These are phyloP conservation scores for Carnegiea gigantea DNA, from an alignment of 179 eudicot species.

Conservation along the genomic window DNA sequence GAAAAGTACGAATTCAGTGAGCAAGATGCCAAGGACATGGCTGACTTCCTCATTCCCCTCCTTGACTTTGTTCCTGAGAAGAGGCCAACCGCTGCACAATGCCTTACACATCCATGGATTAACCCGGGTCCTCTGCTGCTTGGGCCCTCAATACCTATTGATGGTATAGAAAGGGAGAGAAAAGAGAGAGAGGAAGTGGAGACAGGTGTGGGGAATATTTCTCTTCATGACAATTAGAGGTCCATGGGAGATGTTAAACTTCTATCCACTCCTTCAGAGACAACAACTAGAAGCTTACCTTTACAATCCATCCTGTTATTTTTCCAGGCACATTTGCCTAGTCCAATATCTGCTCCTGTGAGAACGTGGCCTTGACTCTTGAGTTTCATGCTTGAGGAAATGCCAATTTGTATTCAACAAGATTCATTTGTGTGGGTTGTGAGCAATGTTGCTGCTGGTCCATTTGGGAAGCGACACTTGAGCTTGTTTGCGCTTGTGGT, in stretches of 20 bases:
- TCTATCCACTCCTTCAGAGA: constrained; percentile 20
- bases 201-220: constrained; percentile 59
- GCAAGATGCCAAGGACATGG: constrained; percentile 66
- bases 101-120: constrained; percentile 81
- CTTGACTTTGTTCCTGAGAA: constrained; percentile 85
- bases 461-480: neutral
- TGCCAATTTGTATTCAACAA: neutral
- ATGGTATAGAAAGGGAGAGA: constrained; percentile 34
- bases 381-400: neutral
- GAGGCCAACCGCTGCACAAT: constrained; percentile 80
- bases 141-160: constrained; percentile 32
- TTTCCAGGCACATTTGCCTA: constrained; percentile 11
- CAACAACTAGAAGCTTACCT: constrained; percentile 1
- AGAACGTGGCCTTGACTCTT: neutral
- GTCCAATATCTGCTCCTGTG: neutral
- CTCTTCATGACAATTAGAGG: constrained; percentile 44
- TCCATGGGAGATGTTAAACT: constrained; percentile 23
- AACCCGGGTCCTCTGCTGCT: constrained; percentile 45
- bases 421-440: neutral
- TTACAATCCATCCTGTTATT: neutral
- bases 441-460: neutral
- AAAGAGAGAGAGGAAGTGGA: constrained; percentile 70
- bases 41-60: constrained; percentile 76
- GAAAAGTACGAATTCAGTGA: constrained; percentile 75
- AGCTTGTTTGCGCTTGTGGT: neutral